Conservation (phyloP, 129 eudicot genomes). For the Lactuca sativa region DNA sequence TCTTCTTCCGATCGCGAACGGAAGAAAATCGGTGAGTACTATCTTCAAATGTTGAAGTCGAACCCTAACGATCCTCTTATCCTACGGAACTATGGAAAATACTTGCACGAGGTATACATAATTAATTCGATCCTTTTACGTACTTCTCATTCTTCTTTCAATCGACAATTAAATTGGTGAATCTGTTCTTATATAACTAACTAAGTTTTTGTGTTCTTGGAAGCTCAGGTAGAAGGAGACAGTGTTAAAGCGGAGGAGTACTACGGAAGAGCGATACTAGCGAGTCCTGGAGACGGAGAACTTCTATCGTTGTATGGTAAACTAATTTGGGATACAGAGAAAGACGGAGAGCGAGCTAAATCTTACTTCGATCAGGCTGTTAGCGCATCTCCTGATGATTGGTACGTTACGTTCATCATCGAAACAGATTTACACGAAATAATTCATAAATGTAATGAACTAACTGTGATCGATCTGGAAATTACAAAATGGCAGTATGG, state of each 20-base stretch:
- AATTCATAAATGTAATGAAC: neutral
- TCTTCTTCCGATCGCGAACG: conserved; percentile 37
- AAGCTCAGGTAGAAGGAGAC: conserved; percentile 62
- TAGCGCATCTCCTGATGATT: conserved; percentile 62
- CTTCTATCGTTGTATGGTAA: conserved; percentile 69
- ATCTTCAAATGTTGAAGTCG: conserved; percentile 50
- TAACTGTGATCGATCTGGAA: conserved; percentile 11
- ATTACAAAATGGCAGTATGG: conserved; percentile 41
- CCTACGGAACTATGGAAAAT: conserved; percentile 76
- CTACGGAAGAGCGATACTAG: conserved; percentile 84
- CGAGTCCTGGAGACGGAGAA: conserved; percentile 84
- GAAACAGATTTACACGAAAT: too few species aligned
- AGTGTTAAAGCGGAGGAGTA: conserved; percentile 69
- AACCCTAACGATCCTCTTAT: conserved; percentile 66
- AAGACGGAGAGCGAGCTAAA: conserved; percentile 65
- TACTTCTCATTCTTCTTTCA: neutral
- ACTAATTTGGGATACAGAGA: conserved; percentile 66
- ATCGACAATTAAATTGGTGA: conserved; percentile 11
- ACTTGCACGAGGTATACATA: conserved; percentile 63
- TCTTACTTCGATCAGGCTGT: conserved; percentile 71
- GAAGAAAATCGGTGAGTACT: conserved; percentile 54
- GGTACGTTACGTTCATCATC: conserved; percentile 37
- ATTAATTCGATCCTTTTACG: neutral
- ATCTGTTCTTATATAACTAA: neutral
- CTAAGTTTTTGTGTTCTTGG: neutral